Base-by-base conservation (phyloP, 2,329 filamentous ascomycete species). In the Penicillium sp. region DNA sequence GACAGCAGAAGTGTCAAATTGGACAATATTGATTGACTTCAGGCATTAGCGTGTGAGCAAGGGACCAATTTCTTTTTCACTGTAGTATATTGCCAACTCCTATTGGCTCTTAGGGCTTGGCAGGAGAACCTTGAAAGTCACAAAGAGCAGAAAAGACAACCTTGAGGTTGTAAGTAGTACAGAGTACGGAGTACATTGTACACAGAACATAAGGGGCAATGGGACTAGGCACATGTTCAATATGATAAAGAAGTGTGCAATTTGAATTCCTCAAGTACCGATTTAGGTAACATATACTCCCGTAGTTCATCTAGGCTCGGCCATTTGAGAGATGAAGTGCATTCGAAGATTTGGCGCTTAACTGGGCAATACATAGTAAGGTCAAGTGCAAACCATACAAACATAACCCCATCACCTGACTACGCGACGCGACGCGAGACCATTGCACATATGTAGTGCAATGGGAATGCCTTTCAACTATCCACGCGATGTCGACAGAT, bases 401-500 rank as follows among this genome's bases (percentile, higher is more conserved):
- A 59, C 55, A 50, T 5, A 54, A 45, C 27, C 31, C 4, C 12
- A 31, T 59, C 61, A 62, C 61, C 25, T 62, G 61, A 62, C 39
- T 25, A 19, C 58, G 59, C 38, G 58, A 55, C 41, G 42, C 51
- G 58, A 55, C 57, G 53, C 55, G 60, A 35, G 31, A 41, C 9
- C 23, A 6, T 35, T 25, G 13, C 36, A 38, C 21, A 42, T 52
- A 39, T 42, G 23, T 6, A 29, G 42, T 44, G 25, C 9, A 49
- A 52, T 31, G 41, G 38, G 41, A 41, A 36, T 41, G 54, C 48
- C 47, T 36, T 27, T 50, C 10, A 39, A 41, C 19, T 15, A 36
- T 36, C 13, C 27, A 15, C 54, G 61, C 58, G 39, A 76, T 75
- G 72, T 66, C 68, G 48, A 63, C 64, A 27, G 68, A 70, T 41